Evolutionary conservation across 805 yeast species (phyloP), one percentile per base, ranked within the genome.

Genomic region (Barnettozyma vustinii): DNA sequence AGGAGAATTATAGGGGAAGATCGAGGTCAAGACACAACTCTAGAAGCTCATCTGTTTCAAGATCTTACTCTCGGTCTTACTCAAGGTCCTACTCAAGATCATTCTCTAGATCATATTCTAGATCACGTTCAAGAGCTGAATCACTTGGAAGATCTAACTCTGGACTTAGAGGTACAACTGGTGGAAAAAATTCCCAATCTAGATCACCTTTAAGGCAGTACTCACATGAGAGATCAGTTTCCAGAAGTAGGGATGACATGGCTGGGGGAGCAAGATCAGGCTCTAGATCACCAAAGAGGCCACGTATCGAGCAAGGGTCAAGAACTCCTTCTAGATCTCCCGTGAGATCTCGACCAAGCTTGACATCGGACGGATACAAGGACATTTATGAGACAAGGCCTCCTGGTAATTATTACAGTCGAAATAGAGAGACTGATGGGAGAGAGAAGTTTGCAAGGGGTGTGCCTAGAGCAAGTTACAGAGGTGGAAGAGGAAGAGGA

Each of bases 61-160:
- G 51, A 5, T 52, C 59, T 4, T 39, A 49, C n/a, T 56, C 65
- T 10, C 35, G 57, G 15, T 47, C 52, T 2, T 25, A 44, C 15
- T 53, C 59, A 3, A 27, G 52, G 18, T 58, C 67, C 2, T 50
- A 58, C 30, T 64, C 69, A 7, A 52, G 61, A 45, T 56, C 63
- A 20, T 30, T 47, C 26, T 51, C 61, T 3, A 33, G 57, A 27
- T 48, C 52, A n/a, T 51, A 52, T 21, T 53, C 66, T 2, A 37
- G 53, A 21, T 45, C 53, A 2, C 15, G 35, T 2, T 46, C 50
- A 8, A 9, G 15, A 5, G 33, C 16, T 13, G 33, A 30, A 4
- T 30, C 33, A 13, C 16, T 3, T 5, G 12, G 5, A 30, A 15
- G 16, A 30, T 9, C 6, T 30, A 15, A 15, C 16, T 30, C 33